Base-by-base conservation (phyloP, 2,329 filamentous ascomycete species). In the Truncatella angustata region DNA sequence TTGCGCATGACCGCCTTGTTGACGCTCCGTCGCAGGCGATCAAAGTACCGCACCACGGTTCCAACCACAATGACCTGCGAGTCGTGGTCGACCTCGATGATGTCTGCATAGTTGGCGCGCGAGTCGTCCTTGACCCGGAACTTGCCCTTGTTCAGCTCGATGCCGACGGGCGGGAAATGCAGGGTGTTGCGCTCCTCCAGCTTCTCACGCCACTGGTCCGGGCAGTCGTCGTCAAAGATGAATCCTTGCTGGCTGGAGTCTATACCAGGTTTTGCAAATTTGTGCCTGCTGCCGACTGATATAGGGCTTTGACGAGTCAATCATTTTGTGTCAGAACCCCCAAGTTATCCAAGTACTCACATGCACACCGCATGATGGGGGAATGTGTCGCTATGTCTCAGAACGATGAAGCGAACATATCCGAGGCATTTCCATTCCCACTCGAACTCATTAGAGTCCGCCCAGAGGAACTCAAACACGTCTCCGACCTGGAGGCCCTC, bases 341-440 rank as follows among this genome's bases (percentile, higher is more conserved):
- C 34, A 35, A 4, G 20, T 14, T n/a, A n/a, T 24, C 4, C 10
- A 20, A 16, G 36, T 28, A 46, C 67, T 66, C 63, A 70, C 67
- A 70, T 69, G 63, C 67, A 70, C 46, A 62, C 62, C 47, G 65
- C 68, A 43, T 68, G 63, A 44, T 66, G 65, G 49, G 67, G 67
- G 51, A 67, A 69, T 28, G 60, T 64, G 49, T 70, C 66, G 55
- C 62, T 68, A 59, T 69, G 67, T 49, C 67, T 65, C 18, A 70
- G 63, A 43, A 70, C 66, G 23, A 70, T 68, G 58, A 70, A 70
- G 11, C 66, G 66, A 35, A 60, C 63, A 56, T 70, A 70, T 11
- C 67, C 67, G 18, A 70, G 61, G 50, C 67, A 70, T 60, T 69
- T 70, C 67, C 67, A 70, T 55, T 70, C 67, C 65, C 67, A 70